phyloP scores from a whole-genome alignment of 495 filamentous ascomycete genomes.

The Extremus antarcticus region DNA sequence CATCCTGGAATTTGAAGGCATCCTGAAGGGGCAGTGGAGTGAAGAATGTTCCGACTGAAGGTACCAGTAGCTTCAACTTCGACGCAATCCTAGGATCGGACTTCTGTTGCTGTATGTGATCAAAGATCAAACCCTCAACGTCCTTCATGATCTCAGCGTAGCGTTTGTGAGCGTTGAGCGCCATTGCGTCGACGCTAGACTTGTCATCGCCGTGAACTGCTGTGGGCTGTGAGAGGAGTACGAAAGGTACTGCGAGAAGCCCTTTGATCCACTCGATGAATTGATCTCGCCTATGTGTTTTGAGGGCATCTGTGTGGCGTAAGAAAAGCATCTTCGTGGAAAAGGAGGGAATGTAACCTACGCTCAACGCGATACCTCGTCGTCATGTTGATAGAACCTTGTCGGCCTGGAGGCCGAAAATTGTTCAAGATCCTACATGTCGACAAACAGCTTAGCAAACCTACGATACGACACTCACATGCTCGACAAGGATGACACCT shows the following conservation, averaged over 20 bases:
- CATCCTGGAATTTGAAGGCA: conserved; percentile 85
- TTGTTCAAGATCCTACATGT: not conserved
- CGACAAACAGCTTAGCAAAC: not conserved
- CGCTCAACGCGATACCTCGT: conserved; percentile 87
- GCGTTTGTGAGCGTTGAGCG: conserved; percentile 58
- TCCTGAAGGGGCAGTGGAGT: conserved; percentile 74
- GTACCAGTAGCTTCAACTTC: conserved; percentile 86
- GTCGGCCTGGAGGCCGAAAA: not conserved
- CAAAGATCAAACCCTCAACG: conserved; percentile 79
- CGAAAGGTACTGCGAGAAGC: conserved; percentile 89
- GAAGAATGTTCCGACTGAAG: conserved; percentile 82
- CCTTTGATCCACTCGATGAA: conserved; percentile 75
- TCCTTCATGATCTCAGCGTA: conserved; percentile 95
- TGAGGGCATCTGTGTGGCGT: conserved; percentile 61
- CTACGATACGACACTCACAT: no score
- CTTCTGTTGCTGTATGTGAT: conserved; percentile 59
- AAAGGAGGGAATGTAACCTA: conserved; percentile 29
- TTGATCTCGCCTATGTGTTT: conserved; percentile 77
- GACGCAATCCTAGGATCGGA: conserved; percentile 45
- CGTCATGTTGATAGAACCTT: conserved; percentile 48
- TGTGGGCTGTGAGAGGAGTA: conserved; percentile 89
- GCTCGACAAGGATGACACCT: not conserved
- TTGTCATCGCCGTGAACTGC: conserved; percentile 58
- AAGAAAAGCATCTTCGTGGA: not conserved
- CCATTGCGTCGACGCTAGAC: conserved; percentile 50